Evolutionary conservation across 371 early-diverging fungal species (phyloP), one percentile per base, ranked within the genome.

Genomic region (Choanephora cucurbitarum): DNA sequence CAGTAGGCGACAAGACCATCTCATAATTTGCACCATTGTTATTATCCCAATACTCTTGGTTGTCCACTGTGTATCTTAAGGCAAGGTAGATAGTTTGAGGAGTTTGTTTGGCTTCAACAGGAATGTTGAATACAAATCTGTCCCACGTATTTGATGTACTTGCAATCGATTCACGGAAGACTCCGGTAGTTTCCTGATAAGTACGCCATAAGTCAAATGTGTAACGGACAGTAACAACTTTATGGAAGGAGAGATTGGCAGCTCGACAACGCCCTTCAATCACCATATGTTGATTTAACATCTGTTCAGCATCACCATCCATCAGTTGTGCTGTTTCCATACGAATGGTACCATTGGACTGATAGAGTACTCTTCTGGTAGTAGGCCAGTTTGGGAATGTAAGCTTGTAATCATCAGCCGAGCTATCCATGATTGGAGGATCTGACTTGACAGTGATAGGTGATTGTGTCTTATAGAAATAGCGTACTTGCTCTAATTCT

Each of bases 31-130:
- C 60, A 11, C 89, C 89, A 34, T 66, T 67, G 72, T 92, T 91
- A 70, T 89, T 92, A 72, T 93, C 94, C 94, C 94, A 93, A 60
- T 73, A 80, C 57, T 87, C 87, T 31, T 73, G 70, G 34, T 81
- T 82, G 49, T 72, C 69, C 23, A 90, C 89, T 15, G 70, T 67
- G 57, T 91, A 77, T 23, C 56, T 52, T 0, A 77, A 34, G 5
- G 69, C 71, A 15, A 73, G 23, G 42, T 65, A 73, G 9, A 71
- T 18, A 9, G 55, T 47, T 53, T 66, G 62, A 39, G 45, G 22
- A 82, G 43, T 71, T 49, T 22, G 81, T 67, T 40, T 86, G 78
- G 62, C 44, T 13, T 66, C 37, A 6, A 67, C 32, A 6, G 62
- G 62, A 45, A 67, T 62, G 18, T 51, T 44, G 21, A 66, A 69